Evolutionary conservation across 768 basidiomycete species (phyloP).

Genomic region (Trametes sanguinea): DNA sequence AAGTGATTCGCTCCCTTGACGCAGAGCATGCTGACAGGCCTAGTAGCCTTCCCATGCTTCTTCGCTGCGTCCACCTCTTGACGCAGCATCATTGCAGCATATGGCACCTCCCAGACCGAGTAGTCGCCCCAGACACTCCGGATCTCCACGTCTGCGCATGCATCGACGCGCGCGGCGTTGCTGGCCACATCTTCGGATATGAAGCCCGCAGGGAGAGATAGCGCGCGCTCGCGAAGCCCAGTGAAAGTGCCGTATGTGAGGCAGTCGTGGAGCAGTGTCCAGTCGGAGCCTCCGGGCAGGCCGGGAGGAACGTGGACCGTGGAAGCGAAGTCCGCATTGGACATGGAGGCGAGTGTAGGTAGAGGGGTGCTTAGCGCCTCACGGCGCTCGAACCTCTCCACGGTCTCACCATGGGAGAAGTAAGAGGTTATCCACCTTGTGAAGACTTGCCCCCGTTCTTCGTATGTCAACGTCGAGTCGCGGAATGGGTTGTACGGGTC

Average conservation of each 20-base stretch:
- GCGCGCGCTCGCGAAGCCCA: neutral
- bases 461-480: slow-evolving; percentile 6
- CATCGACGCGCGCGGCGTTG: neutral
- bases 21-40: neutral
- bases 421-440: slow-evolving; percentile 8
- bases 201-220: neutral
- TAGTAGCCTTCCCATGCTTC: neutral
- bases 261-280: slow-evolving; percentile 3
- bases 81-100: neutral
- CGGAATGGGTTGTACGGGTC: slow-evolving; percentile 5
- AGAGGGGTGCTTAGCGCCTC: neutral
- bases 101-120: slow-evolving; percentile 9
- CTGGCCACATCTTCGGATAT: neutral
- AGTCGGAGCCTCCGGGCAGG: slow-evolving; percentile 4
- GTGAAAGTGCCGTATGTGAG: neutral
- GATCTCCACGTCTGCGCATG: slow-evolving; percentile 3
- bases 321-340: neutral
- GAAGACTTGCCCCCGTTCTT: slow-evolving; percentile 3
- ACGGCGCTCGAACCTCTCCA: slow-evolving; percentile 1
- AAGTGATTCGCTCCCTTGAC: slow-evolving; percentile 7
- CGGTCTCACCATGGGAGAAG: slow-evolving; percentile 1
- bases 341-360: neutral
- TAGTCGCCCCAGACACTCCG: slow-evolving; percentile 9
- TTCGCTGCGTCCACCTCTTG: neutral
- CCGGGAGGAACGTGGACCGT: slow-evolving; percentile 5